These are phyloP conservation scores for Verticillium nonalfalfae DNA, from an alignment of 2,329 filamentous ascomycete species.

Conservation along the genomic window DNA sequence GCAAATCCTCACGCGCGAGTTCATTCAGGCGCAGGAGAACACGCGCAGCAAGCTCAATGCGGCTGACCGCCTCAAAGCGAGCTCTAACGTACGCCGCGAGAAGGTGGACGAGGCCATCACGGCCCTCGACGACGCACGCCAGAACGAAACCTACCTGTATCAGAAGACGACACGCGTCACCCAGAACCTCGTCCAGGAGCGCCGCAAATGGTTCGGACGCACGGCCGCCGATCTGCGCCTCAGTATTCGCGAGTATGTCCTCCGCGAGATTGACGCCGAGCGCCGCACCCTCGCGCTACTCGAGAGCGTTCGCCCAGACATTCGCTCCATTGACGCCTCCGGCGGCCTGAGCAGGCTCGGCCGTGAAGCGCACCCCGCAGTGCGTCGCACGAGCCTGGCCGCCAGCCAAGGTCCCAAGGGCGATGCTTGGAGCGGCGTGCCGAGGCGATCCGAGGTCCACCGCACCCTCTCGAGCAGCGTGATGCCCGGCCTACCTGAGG, in stretches of 20 bases:
- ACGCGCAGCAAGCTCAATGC: conserved; percentile 78
- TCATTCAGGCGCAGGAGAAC: conserved; percentile 81
- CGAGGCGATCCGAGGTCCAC: conserved; percentile 70
- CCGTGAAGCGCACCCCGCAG: conserved; percentile 74
- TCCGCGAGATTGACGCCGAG: conserved; percentile 93
- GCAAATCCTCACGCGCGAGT: conserved; percentile 89
- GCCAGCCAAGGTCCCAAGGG: conserved; percentile 93
- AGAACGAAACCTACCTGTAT: conserved; percentile 72
- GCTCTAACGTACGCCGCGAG: conserved; percentile 79
- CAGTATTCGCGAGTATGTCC: conserved; percentile 84
- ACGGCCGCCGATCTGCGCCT: conserved; percentile 78
- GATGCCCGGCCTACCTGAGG: conserved; percentile 57
- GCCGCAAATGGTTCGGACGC: conserved; percentile 82
- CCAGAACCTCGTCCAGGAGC: conserved; percentile 79
- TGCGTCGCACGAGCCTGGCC: conserved; percentile 68
- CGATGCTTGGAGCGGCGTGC: conserved; percentile 96
- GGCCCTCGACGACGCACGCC: conserved; percentile 79
- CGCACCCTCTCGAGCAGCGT: conserved; percentile 72
- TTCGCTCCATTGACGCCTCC: conserved; percentile 84
- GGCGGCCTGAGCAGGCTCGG: conserved; percentile 87
- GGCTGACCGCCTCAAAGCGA: conserved; percentile 82
- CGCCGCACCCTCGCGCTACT: conserved; percentile 83
- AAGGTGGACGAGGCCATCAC: conserved; percentile 98
- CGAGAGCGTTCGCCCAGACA: conserved; percentile 89
- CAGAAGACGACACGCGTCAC: conserved; percentile 88